A percentile compares a stretch with the other conserved stretches of the same genome.
phyloP scores from a whole-genome alignment of 2,329 filamentous ascomycete genomes.

The Cercospora zeina region DNA sequence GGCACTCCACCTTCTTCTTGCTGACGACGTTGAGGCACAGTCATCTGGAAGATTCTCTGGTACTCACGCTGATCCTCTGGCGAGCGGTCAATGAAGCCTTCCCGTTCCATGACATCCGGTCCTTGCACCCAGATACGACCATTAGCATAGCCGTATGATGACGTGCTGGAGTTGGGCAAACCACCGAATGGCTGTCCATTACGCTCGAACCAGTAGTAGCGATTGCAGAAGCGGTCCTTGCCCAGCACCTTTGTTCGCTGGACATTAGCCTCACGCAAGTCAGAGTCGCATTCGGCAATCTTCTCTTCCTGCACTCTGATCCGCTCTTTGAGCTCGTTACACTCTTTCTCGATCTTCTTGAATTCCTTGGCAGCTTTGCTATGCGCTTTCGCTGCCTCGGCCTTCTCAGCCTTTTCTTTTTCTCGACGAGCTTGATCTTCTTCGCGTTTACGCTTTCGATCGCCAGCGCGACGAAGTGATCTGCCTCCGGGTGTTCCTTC shows the following conservation, averaged over 20 bases:
- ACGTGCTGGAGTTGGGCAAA: slow-evolving; percentile 83
- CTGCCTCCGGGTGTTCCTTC: slow-evolving; percentile 68
- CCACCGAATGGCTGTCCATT: slow-evolving; percentile 97
- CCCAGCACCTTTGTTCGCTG: slow-evolving; percentile 85
- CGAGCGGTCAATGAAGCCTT: slow-evolving; percentile 79
- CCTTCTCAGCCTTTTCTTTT: slow-evolving; percentile 63
- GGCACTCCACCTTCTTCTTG: slow-evolving; percentile 81
- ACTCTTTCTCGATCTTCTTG: slow-evolving; percentile 81
- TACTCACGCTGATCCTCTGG: slow-evolving; percentile 74
- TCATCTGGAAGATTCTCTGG: slow-evolving; percentile 73
- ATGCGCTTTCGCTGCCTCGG: slow-evolving; percentile 64
- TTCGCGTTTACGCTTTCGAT: slow-evolving; percentile 55
- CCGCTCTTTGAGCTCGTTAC: slow-evolving; percentile 78
- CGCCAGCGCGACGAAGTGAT: slow-evolving; percentile 56
- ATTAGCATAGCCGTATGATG: slow-evolving; percentile 84
- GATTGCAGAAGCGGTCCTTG: slow-evolving; percentile 95
- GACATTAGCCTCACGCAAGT: slow-evolving; percentile 90
- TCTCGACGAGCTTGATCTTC: slow-evolving; percentile 66
- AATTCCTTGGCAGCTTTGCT: slow-evolving; percentile 77
- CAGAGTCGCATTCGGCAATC: slow-evolving; percentile 82
- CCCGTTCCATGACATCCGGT: slow-evolving; percentile 81
- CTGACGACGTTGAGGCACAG: slow-evolving; percentile 79
- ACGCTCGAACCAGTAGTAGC: slow-evolving; percentile 98
- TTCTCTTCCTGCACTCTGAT: slow-evolving; percentile 82
- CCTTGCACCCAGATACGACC: slow-evolving; percentile 96